These are phyloP conservation scores for Colletotrichum sp. DNA, from an alignment of 2,329 filamentous ascomycete genomes.

Conservation along the genomic window DNA sequence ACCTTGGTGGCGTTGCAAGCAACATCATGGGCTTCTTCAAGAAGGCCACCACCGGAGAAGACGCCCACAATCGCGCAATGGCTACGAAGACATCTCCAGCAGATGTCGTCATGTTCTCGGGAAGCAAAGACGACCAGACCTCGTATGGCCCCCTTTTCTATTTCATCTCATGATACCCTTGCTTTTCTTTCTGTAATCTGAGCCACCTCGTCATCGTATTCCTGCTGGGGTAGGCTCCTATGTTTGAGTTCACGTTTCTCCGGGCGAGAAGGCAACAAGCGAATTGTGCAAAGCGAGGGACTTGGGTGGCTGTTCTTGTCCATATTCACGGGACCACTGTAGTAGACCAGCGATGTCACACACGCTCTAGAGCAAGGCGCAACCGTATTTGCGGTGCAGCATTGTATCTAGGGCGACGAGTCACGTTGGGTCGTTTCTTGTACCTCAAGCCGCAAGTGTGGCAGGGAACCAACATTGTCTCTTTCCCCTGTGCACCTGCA, in stretches of 20 bases:
- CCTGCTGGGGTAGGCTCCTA: background rate
- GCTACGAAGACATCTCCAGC: constrained; percentile 93
- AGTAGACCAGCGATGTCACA: constrained; percentile 11
- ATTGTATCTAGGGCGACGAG: constrained; percentile 51
- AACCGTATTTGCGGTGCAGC: constrained; percentile 35
- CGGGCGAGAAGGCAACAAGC: background rate
- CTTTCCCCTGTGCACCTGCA: background rate
- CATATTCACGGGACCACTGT: background rate
- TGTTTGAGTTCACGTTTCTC: background rate
- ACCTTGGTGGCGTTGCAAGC: constrained; percentile 81
- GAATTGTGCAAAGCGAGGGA: background rate
- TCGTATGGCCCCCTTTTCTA: constrained; percentile 62
- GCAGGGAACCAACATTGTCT: background rate
- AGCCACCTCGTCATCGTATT: background rate
- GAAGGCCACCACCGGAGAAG: constrained; percentile 82
- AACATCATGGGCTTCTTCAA: constrained; percentile 86
- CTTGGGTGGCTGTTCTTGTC: background rate
- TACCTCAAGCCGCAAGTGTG: constrained; percentile 1
- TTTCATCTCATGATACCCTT: constrained; percentile 15
- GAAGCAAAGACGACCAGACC: constrained; percentile 95
- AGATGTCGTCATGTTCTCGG: constrained; percentile 97
- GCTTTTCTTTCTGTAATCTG: constrained; percentile 1
- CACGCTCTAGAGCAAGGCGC: constrained; percentile 48
- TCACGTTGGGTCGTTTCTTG: constrained; percentile 43
- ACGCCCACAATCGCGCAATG: constrained; percentile 80